Base-by-base conservation (phyloP, 139 green algal genomes). In the Dunaliella primolecta region DNA sequence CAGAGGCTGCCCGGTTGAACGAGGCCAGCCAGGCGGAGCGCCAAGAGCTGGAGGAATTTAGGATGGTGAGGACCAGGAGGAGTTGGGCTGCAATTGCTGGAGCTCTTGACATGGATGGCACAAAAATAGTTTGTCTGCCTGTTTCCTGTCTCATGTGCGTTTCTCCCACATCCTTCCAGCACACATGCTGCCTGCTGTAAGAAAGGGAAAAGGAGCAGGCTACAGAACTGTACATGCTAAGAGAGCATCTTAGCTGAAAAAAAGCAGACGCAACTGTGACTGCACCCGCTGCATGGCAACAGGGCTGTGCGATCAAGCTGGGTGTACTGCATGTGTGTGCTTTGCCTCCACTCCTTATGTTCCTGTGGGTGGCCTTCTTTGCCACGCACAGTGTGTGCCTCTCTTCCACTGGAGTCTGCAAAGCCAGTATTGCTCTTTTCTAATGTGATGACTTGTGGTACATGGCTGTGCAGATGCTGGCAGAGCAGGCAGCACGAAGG, bases 21-120 rank as follows among this genome's bases (percentile, higher is more conserved):
- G 33, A 35, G 27, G 36, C 81, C 64, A 71, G 31, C 1, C 46
- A 88, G 74, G 81, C 94, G 36, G 91, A 96, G 72, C n/a, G 38
- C 3, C 71, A 56, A 30, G 93, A 92, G 75, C 84, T 96, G 37
- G 91, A 92, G 7, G 91, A 91, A 0, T 96, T 94, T 83, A 91
- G 88, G 29, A 72, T 86, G 87, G 91, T 64, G 46, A 7, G 46
- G 46, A 64, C 7, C 46, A 15, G 7, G 46, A 64, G 46, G 7
- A 15, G 15, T 64, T 64, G n/a, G n/a, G 46, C 46, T 64, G 46
- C 46, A 64, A 25, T 15, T 25, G 46, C 7, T 64, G 46, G 15
- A 64, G 46, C 7, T 64, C 7, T 64, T 64, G 46, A 64, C 46
- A 15, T 25, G 46, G 7, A 64, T 25, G 46, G 7, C 46, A 25